Evolutionary conservation across 306 rosid species (phyloP).

Genomic region (Glycine tomentella): DNA sequence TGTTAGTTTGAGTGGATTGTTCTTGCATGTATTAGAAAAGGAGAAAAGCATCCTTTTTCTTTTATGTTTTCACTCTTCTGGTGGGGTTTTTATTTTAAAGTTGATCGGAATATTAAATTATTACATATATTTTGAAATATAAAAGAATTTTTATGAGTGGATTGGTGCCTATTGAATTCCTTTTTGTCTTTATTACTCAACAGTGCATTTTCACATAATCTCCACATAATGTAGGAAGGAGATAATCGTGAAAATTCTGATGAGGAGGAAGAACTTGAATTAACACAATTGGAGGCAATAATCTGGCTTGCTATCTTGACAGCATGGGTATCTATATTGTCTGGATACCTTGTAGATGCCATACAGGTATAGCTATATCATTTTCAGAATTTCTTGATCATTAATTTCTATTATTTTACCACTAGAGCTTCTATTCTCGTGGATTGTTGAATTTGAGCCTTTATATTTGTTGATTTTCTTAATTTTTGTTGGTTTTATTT

Average conservation of each 20-base stretch:
- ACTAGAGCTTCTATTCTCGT: constrained; percentile 11
- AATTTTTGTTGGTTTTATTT: neutral
- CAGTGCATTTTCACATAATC: constrained; percentile 23
- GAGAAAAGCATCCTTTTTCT: neutral
- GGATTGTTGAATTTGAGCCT: constrained; percentile 25
- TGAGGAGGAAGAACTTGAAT: constrained; percentile 71
- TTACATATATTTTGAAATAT: constrained; percentile 16
- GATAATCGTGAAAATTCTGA: constrained; percentile 52
- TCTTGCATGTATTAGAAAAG: constrained; percentile 30
- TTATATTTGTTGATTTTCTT: neutral
- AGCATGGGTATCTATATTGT: constrained; percentile 78
- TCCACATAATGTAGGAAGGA: constrained; percentile 54
- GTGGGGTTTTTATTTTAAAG: neutral
- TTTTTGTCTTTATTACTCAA: constrained; percentile 14
- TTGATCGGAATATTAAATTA: constrained; percentile 3
- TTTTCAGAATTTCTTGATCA: constrained; percentile 31
- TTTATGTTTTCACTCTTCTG: neutral
- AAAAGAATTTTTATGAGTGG: constrained; percentile 3
- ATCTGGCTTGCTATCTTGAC: constrained; percentile 88
- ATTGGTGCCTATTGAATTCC: constrained; percentile 22
- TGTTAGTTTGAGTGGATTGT: constrained; percentile 15
- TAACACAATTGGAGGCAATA: constrained; percentile 83
- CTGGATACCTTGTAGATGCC: constrained; percentile 92
- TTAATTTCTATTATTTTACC: constrained; percentile 31
- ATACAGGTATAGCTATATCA: constrained; percentile 70